phyloP scores from a whole-genome alignment of 352 stramenopile species.

The Globisporangium viniferum region DNA sequence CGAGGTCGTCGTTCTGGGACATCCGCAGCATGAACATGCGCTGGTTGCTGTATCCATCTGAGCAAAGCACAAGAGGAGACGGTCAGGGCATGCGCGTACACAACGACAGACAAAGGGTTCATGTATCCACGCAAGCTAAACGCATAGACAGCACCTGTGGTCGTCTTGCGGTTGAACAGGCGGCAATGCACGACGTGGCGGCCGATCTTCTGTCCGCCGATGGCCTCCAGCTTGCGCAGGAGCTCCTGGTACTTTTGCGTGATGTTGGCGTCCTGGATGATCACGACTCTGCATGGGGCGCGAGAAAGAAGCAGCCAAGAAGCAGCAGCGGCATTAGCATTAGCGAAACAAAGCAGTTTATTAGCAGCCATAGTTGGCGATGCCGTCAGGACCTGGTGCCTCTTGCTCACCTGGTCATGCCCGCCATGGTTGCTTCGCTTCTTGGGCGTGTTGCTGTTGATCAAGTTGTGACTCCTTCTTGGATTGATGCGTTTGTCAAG shows the following conservation, averaged over 20 bases:
- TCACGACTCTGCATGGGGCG: conserved; percentile 50
- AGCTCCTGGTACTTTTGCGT: conserved; percentile 87
- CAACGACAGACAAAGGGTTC: not conserved
- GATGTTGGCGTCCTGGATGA: conserved; percentile 77
- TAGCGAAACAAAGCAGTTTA: not conserved
- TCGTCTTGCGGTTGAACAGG: conserved; percentile 84
- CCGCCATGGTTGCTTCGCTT: conserved; percentile 43
- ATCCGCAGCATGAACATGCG: conserved; percentile 90
- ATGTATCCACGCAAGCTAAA: too few species aligned
- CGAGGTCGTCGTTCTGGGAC: conserved; percentile 84
- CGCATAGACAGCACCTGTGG: conserved; percentile 36
- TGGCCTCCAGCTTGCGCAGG: conserved; percentile 78
- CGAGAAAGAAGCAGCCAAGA: not conserved
- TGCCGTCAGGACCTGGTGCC: not conserved
- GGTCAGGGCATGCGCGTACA: not conserved
- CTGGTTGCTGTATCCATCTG: conserved; percentile 82
- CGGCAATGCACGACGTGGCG: conserved; percentile 83
- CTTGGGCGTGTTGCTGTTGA: not conserved
- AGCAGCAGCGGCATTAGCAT: not conserved
- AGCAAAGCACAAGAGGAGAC: conserved; percentile 9
- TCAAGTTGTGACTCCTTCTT: not conserved
- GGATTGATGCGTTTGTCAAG: not conserved
- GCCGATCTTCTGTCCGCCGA: conserved; percentile 75
- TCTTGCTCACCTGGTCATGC: conserved; percentile 61
- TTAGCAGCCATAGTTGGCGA: not conserved